Evolutionary conservation across 2,329 filamentous ascomycete species (phyloP).

Genomic region (Exserohilum rostratum): DNA sequence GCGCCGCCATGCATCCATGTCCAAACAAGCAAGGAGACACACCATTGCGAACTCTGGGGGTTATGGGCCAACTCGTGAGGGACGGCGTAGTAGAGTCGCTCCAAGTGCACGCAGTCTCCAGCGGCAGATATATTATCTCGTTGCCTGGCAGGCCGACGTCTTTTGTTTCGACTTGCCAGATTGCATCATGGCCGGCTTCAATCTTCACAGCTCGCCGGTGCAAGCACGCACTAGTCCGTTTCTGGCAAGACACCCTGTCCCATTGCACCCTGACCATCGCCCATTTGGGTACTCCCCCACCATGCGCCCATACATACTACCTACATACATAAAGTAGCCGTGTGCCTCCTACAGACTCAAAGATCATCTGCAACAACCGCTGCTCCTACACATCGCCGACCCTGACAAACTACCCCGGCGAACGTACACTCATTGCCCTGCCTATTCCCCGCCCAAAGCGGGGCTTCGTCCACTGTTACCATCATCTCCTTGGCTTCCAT

Average conservation of each 20-base stretch:
- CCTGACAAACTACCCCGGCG: too few relatives aligned
- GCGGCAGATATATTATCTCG: neutral
- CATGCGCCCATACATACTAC: too few relatives aligned
- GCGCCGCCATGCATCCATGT: neutral
- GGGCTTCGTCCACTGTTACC: too few relatives aligned
- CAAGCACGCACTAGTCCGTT: constrained; percentile 17
- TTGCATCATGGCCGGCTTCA: constrained; percentile 37
- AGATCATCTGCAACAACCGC: too few relatives aligned
- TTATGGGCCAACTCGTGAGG: neutral
- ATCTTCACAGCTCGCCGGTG: constrained; percentile 11
- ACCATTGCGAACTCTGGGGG: constrained; percentile 22
- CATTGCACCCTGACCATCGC: neutral
- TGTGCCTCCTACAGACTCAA: too few relatives aligned
- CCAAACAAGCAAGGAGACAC: constrained; percentile 8
- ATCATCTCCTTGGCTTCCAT: too few relatives aligned
- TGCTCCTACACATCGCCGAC: too few relatives aligned
- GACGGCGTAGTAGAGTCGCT: neutral
- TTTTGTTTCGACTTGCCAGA: constrained; percentile 33
- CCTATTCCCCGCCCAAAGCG: too few relatives aligned
- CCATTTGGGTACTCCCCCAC: too few relatives aligned
- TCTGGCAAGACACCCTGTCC: too few relatives aligned
- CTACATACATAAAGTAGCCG: too few relatives aligned
- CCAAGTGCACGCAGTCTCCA: neutral
- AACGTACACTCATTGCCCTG: too few relatives aligned
- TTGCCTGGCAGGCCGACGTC: constrained; percentile 19